A percentile compares a stretch with the other conserved stretches of the same genome.
These are phyloP conservation scores for Yamadazyma sp. DNA, from an alignment of 1,139 yeast genomes.

Conservation along the genomic window DNA sequence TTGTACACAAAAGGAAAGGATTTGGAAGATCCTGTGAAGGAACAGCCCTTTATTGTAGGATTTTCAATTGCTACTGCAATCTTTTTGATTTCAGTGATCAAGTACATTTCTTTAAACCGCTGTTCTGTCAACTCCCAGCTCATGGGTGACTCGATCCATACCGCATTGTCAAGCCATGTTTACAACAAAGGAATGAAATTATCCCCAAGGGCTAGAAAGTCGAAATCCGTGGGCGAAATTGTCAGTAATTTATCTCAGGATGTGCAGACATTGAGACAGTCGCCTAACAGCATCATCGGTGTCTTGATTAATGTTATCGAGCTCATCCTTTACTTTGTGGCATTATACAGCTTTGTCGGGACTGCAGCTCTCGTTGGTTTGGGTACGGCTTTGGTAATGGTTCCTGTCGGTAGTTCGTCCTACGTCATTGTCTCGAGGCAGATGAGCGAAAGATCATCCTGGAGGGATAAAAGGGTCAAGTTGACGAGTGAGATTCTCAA, in stretches of 20 bases:
- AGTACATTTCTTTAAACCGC: slow-evolving; percentile 28
- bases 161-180: slow-evolving; percentile 31
- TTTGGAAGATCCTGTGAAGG: slow-evolving; percentile 5
- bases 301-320: slow-evolving; percentile 31
- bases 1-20: neutral
- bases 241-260: slow-evolving; percentile 42
- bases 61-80: slow-evolving; percentile 29
- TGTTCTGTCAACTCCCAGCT: slow-evolving; percentile 20
- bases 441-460: slow-evolving; percentile 24
- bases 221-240: slow-evolving; percentile 41
- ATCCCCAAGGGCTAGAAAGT: slow-evolving; percentile 37
- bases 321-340: slow-evolving; percentile 26
- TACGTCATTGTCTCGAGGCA: slow-evolving; percentile 29
- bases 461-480: slow-evolving; percentile 38
- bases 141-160: slow-evolving; percentile 19
- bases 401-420: slow-evolving; percentile 34
- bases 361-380: slow-evolving; percentile 38
- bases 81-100: slow-evolving; percentile 24
- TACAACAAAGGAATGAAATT: slow-evolving; percentile 36
- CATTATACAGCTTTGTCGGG: slow-evolving; percentile 32
- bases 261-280: slow-evolving; percentile 23
- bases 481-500: slow-evolving; percentile 40
- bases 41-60: slow-evolving; percentile 32
- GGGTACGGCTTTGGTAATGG: slow-evolving; percentile 29
- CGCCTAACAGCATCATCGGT: slow-evolving; percentile 27